These are phyloP conservation scores for Mycena crocata DNA, from an alignment of 768 basidiomycete genomes.

Conservation along the genomic window DNA sequence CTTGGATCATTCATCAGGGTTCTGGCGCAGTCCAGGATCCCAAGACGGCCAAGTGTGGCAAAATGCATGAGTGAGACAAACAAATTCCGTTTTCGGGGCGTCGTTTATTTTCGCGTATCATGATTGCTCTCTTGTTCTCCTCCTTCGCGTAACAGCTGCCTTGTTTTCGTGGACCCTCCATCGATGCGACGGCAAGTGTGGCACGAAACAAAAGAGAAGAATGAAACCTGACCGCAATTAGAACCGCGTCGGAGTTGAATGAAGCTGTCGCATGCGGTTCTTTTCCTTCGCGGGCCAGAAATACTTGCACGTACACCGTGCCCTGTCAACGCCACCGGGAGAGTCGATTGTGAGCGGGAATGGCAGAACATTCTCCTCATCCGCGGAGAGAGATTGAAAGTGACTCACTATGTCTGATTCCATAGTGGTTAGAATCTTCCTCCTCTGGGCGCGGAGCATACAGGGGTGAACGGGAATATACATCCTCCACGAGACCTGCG, in stretches of 20 bases:
- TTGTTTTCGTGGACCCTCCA: conserved; percentile 21
- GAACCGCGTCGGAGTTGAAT: conserved; percentile 20
- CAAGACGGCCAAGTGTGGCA: conserved; percentile 1
- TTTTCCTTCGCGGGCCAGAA: conserved; percentile 23
- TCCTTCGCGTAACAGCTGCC: neutral
- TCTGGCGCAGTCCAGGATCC: conserved; percentile 8
- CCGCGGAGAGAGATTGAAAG: conserved; percentile 2
- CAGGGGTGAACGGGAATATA: conserved; percentile 1
- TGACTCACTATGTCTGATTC: conserved; percentile 1
- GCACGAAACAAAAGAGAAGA: conserved; percentile 6
- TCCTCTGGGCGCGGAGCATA: conserved; percentile 22
- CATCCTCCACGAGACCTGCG: conserved; percentile 10
- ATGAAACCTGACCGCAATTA: conserved; percentile 23
- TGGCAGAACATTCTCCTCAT: conserved; percentile 4
- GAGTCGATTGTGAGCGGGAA: conserved; percentile 3
- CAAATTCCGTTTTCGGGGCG: neutral
- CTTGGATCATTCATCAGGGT: conserved; percentile 12
- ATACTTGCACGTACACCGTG: conserved; percentile 4
- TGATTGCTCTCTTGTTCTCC: neutral
- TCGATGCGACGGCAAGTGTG: conserved; percentile 6
- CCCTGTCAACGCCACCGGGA: conserved; percentile 17
- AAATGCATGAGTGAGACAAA: neutral
- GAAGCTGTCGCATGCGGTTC: conserved; percentile 6
- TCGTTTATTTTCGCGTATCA: neutral
- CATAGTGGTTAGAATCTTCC: conserved; percentile 16